A percentile compares a stretch with the other conserved stretches of the same genome.
Evolutionary conservation across 1,284 basidiomycete genomes (phyloP).

Genomic region (Megacollybia platyphylla): DNA sequence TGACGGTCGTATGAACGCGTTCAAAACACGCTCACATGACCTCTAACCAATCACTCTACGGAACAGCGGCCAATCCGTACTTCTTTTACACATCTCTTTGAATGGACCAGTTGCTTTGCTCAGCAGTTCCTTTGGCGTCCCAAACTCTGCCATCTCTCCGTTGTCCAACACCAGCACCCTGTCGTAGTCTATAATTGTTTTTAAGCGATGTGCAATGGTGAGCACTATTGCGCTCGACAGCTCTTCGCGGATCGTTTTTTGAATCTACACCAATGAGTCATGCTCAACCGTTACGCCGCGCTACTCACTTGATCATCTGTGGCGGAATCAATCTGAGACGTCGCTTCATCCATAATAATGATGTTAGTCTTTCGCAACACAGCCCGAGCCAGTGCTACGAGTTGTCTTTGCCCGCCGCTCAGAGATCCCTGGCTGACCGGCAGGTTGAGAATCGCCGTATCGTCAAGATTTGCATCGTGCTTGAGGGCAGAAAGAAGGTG

Average conservation of each 20-base stretch:
- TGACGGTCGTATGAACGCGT: background rate
- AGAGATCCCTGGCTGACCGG: conserved; percentile 59
- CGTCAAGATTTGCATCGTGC: conserved; percentile 17
- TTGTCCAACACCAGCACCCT: conserved; percentile 69
- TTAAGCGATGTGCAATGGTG: conserved; percentile 72
- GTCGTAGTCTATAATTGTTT: conserved; percentile 72
- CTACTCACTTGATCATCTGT: conserved; percentile 49
- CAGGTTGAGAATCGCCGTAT: conserved; percentile 38
- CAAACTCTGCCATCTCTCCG: conserved; percentile 57
- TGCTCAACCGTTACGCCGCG: conserved; percentile 1
- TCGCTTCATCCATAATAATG: conserved; percentile 80
- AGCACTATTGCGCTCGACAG: conserved; percentile 65
- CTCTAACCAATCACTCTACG: conserved; percentile 4
- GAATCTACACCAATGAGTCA: conserved; percentile 36
- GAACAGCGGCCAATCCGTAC: conserved; percentile 41
- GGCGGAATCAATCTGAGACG: conserved; percentile 64
- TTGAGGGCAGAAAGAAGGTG: conserved; percentile 37
- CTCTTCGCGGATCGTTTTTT: conserved; percentile 69
- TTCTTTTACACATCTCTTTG: conserved; percentile 57
- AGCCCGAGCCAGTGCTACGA: conserved; percentile 64
- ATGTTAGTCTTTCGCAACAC: conserved; percentile 67
- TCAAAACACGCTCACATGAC: background rate
- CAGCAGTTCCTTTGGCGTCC: conserved; percentile 54
- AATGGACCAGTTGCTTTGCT: conserved; percentile 45
- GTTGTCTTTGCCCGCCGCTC: conserved; percentile 72